phyloP scores from a whole-genome alignment of 805 yeast species.

The Ogataea degrootiae region DNA sequence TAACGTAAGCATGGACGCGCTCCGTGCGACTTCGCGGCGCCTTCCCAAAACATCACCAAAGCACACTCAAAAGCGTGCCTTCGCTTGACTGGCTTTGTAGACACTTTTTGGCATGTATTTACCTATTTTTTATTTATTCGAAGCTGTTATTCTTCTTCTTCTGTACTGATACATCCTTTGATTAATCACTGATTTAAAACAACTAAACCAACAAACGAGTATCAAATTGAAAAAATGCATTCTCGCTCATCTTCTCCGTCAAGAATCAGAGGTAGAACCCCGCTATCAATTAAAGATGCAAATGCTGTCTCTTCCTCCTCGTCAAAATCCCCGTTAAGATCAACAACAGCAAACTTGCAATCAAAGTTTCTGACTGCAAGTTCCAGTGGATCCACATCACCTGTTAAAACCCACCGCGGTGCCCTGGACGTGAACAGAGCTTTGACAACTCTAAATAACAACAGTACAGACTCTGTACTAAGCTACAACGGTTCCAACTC shows the following conservation, averaged over 20 bases:
- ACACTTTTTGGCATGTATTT: too few relatives aligned
- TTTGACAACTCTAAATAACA: too few relatives aligned
- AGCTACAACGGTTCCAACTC: neutral
- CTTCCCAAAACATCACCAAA: too few relatives aligned
- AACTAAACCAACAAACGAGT: constrained; percentile 1
- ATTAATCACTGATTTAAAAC: neutral
- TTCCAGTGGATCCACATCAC: neutral
- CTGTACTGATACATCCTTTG: neutral
- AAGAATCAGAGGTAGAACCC: constrained; percentile 5
- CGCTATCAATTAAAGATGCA: constrained; percentile 4
- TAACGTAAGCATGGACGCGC: too few relatives aligned
- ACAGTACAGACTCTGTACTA: too few relatives aligned
- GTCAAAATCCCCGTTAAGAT: constrained; percentile 3
- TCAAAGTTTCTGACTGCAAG: neutral
- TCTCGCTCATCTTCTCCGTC: constrained; percentile 9
- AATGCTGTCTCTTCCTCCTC: constrained; percentile 1
- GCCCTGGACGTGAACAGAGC: too few relatives aligned
- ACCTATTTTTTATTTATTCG: too few relatives aligned
- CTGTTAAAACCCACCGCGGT: neutral
- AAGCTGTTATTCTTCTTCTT: neutral
- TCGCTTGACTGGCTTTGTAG: too few relatives aligned
- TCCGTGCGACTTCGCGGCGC: too few relatives aligned
- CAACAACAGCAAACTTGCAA: neutral
- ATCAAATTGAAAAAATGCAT: neutral
- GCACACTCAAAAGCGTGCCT: too few relatives aligned